phyloP scores from a whole-genome alignment of 2,329 filamentous ascomycete genomes.

The Allantophomopsis lycopodina region DNA sequence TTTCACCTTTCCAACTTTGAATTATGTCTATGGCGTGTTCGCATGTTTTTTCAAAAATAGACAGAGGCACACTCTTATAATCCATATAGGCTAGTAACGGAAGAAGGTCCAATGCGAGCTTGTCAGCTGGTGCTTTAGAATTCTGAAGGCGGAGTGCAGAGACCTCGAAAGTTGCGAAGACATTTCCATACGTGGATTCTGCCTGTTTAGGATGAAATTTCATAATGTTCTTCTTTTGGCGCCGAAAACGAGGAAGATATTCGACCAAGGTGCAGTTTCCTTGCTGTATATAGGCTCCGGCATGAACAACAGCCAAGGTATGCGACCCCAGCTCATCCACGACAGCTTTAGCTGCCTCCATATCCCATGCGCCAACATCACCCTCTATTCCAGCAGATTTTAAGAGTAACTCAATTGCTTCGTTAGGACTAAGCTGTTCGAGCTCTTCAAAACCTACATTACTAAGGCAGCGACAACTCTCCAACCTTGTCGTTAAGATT shows the following conservation, averaged over 20 bases:
- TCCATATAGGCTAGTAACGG: slow-evolving; percentile 4
- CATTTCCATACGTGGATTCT: slow-evolving; percentile 4
- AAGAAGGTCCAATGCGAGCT: slow-evolving; percentile 4
- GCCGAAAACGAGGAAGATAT: slow-evolving; percentile 4
- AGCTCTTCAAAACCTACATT: slow-evolving; percentile 11
- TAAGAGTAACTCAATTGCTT: background rate
- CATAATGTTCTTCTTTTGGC: slow-evolving; percentile 2
- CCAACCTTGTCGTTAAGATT: slow-evolving; percentile 23
- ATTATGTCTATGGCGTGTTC: background rate
- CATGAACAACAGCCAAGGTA: background rate
- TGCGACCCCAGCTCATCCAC: slow-evolving; percentile 2
- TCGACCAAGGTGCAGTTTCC: slow-evolving; percentile 5
- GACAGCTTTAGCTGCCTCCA: slow-evolving; percentile 2
- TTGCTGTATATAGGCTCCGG: slow-evolving; percentile 3
- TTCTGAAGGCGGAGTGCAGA: slow-evolving; percentile 3
- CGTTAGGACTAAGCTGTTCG: background rate
- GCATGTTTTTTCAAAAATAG: slow-evolving; percentile 2
- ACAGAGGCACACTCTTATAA: slow-evolving; percentile 2
- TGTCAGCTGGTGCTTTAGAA: background rate
- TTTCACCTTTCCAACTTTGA: background rate
- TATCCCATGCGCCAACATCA: background rate
- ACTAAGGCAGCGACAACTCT: slow-evolving; percentile 14
- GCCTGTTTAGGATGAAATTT: slow-evolving; percentile 3
- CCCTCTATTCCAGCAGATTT: background rate
- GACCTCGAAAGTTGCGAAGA: slow-evolving; percentile 8